These are phyloP conservation scores for Jackrogersella multiformis DNA, from an alignment of 495 filamentous ascomycete genomes.

Conservation along the genomic window DNA sequence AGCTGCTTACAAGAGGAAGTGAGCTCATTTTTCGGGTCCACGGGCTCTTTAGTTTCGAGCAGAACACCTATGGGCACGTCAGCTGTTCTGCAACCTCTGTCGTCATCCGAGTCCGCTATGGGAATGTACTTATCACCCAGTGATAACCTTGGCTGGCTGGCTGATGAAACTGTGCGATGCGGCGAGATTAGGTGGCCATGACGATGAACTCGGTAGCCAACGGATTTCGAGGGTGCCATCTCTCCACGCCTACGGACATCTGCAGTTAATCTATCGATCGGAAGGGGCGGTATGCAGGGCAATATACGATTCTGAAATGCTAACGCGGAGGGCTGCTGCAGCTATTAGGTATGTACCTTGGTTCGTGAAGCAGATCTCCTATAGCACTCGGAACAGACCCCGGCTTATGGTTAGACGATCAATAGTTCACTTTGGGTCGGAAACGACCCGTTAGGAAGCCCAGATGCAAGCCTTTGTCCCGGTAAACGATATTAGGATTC, in stretches of 20 bases:
- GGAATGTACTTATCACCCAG: slow-evolving; percentile 19
- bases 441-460: slow-evolving; percentile 27
- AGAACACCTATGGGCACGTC: slow-evolving; percentile 35
- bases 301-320: slow-evolving; percentile 32
- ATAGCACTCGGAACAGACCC: slow-evolving; percentile 38
- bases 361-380: slow-evolving; percentile 24
- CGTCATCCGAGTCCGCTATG: slow-evolving; percentile 35
- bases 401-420: slow-evolving; percentile 28
- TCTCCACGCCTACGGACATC: slow-evolving; percentile 37
- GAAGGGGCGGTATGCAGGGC: slow-evolving; percentile 38
- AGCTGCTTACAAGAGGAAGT: slow-evolving; percentile 28
- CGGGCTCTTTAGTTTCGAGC: slow-evolving; percentile 25
- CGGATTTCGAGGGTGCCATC: slow-evolving; percentile 29
- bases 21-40: slow-evolving; percentile 43
- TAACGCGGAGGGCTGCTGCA: slow-evolving; percentile 26
- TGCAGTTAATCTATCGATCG: slow-evolving; percentile 46
- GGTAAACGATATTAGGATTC: slow-evolving; percentile 40
- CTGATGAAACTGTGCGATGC: slow-evolving; percentile 41
- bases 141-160: slow-evolving; percentile 14
- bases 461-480: slow-evolving; percentile 33
- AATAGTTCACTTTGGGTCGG: slow-evolving; percentile 26
- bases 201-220: slow-evolving; percentile 41
- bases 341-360: slow-evolving; percentile 21
- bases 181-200: slow-evolving; percentile 43
- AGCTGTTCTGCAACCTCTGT: slow-evolving; percentile 43